Evolutionary conservation across 805 yeast species (phyloP), one percentile per base, ranked within the genome.

Genomic region (Suhomyces prunicola): DNA sequence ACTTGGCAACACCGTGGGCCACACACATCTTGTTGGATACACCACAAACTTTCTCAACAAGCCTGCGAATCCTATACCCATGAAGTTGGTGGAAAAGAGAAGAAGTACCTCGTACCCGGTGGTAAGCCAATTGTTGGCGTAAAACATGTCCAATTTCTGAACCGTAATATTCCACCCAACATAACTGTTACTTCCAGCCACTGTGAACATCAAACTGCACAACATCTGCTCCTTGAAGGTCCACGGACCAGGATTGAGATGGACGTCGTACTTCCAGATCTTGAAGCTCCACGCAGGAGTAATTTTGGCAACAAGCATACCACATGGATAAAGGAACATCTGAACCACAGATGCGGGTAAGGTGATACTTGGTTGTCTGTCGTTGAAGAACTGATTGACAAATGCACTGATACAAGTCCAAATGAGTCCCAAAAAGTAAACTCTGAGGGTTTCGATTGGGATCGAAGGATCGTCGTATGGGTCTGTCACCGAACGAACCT

Each of bases 381-480:
- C 58, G 33, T 41, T 12, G 22, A 60, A 60, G 53, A 54, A 60
- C 50, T 59, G 59, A 45, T 60, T 58, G 17, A 60, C 40, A 36
- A 60, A 54, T 1, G 60, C 44, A 4, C 60, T 58, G 17, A 60
- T 51, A 8, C 51, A 54, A 1, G 60, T 55, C 62, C 62, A 60
- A 44, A 59, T 46, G 8, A 60, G 50, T 8, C 62, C 64, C 17
- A 57, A 47, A 35, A 59, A 24, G 50, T 60, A 60, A 10, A 59
- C 62, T 60, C 81, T 63, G 48, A 72, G 49, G 6, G 79, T 75
- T 66, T 77, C 77, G 33, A 66, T 63, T 10, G 61, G 61, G 47
- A 68, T 55, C 4, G 62, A 58, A 10, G 76, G 54, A 45, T 60
- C 63, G 17, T 60, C 64, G 24, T 50, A 59, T 9, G 63, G 63